Evolutionary conservation across 257 asterid genomes (phyloP).

Genomic region (Capsicum chinense): DNA sequence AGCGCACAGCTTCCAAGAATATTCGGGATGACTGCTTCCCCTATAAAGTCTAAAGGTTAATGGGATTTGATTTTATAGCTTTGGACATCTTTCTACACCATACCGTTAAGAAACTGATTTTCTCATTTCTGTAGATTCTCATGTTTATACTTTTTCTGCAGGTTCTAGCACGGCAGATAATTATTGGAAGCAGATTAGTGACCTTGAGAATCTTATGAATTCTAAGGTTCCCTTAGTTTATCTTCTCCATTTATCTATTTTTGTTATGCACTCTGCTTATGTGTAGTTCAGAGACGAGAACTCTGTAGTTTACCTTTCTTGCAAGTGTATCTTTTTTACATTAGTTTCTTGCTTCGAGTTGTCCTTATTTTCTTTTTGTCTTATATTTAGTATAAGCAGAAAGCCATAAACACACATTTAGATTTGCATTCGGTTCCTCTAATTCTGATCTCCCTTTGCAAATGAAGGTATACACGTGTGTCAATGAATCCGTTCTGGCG

Average conservation of each 20-base stretch:
- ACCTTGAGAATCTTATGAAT: slow-evolving; percentile 77
- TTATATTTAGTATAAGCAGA: background rate
- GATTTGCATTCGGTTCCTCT: background rate
- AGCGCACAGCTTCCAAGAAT: slow-evolving; percentile 64
- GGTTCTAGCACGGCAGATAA: slow-evolving; percentile 45
- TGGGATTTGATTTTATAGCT: slow-evolving; percentile 1
- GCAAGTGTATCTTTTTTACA: background rate
- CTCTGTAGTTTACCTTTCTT: background rate
- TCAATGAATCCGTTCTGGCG: slow-evolving; percentile 53
- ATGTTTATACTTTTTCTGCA: slow-evolving; percentile 33
- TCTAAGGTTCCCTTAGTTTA: slow-evolving; percentile 64
- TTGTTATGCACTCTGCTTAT: background rate
- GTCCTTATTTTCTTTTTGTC: background rate
- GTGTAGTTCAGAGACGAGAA: background rate
- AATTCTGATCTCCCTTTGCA: slow-evolving; percentile 21
- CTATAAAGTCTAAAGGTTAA: slow-evolving; percentile 84
- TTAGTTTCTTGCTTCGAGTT: background rate
- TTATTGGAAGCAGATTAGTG: slow-evolving; percentile 59
- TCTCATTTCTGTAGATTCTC: background rate
- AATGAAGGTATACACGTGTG: slow-evolving; percentile 79
- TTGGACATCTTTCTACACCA: background rate
- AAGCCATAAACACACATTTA: background rate
- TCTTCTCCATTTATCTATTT: background rate
- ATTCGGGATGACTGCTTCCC: slow-evolving; percentile 97
- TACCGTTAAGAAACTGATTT: no score